Percentiles rank a stretch among this genome's conserved stretches.
Evolutionary conservation across 2,329 filamentous ascomycete species (phyloP).

Genomic region (Aulographum hederae): DNA sequence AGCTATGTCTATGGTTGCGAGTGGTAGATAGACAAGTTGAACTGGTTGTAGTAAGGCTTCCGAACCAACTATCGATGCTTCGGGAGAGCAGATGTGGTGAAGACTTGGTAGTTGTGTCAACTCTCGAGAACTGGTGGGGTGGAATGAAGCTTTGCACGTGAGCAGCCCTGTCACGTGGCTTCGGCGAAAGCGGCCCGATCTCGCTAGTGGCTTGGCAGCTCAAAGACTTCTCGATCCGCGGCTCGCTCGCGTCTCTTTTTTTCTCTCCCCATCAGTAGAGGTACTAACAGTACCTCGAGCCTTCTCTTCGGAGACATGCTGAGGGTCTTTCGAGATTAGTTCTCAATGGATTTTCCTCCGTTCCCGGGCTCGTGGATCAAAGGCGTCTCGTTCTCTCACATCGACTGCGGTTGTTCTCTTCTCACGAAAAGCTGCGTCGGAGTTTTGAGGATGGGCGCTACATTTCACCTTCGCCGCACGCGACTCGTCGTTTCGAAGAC

Average conservation of each 20-base stretch:
- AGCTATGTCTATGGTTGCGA: too few species aligned
- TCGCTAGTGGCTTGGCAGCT: not conserved
- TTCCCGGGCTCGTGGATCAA: slow-evolving; percentile 3
- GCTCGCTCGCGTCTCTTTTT: not conserved
- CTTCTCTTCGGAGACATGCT: slow-evolving; percentile 4
- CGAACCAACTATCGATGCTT: not conserved
- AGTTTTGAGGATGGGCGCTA: slow-evolving; percentile 3
- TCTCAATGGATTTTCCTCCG: slow-evolving; percentile 3
- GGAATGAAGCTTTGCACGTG: not conserved
- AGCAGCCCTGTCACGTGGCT: not conserved
- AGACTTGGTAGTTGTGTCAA: not conserved
- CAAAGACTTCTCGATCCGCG: not conserved
- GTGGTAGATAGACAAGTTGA: too few species aligned
- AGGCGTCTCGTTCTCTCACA: not conserved
- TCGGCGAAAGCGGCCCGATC: not conserved
- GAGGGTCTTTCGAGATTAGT: slow-evolving; percentile 3
- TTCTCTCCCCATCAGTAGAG: slow-evolving; percentile 1
- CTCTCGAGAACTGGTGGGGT: not conserved
- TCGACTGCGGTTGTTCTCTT: slow-evolving; percentile 1
- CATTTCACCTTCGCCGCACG: too few species aligned
- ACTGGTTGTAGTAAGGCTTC: too few species aligned
- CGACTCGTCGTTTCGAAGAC: too few species aligned
- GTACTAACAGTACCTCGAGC: not conserved
- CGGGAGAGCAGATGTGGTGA: not conserved
- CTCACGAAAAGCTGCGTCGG: slow-evolving; percentile 1